Conservation (phyloP, 306 rosid genomes). For the Fragaria vesca region DNA sequence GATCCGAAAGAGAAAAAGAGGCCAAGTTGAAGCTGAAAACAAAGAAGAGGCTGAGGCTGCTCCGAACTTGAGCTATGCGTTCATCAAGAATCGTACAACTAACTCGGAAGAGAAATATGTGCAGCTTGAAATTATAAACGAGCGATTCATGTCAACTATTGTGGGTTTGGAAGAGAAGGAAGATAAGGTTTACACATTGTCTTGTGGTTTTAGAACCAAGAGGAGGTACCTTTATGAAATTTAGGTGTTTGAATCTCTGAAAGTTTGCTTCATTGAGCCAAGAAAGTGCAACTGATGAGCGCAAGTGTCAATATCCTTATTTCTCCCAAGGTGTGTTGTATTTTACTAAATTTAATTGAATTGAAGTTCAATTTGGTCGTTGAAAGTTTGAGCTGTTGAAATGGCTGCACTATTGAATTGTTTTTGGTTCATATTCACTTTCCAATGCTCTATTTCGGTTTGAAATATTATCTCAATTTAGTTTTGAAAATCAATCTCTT, state of each 20-base stretch:
- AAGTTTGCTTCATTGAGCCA: neutral
- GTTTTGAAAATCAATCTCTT: neutral
- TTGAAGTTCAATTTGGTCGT: neutral
- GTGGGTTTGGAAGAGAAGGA: neutral
- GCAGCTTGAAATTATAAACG: neutral
- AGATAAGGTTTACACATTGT: neutral
- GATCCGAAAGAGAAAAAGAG: neutral
- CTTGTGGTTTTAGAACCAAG: neutral
- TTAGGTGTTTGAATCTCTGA: neutral
- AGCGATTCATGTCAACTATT: neutral
- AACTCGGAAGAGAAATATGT: neutral
- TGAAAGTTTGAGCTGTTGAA: neutral
- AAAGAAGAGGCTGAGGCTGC: neutral
- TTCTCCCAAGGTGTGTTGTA: neutral
- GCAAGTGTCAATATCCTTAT: neutral
- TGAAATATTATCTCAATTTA: neutral
- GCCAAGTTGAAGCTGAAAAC: neutral
- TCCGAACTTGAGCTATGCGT: neutral
- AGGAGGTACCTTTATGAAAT: neutral
- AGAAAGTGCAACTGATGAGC: neutral
- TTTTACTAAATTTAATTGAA: neutral
- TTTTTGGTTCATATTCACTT: neutral
- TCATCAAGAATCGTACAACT: neutral
- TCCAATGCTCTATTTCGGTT: neutral
- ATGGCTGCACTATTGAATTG: neutral